Percentiles rank a stretch among this genome's conserved stretches.
Evolutionary conservation across 2,329 filamentous ascomycete species (phyloP).

Genomic region (Pseudomassariella vexata): DNA sequence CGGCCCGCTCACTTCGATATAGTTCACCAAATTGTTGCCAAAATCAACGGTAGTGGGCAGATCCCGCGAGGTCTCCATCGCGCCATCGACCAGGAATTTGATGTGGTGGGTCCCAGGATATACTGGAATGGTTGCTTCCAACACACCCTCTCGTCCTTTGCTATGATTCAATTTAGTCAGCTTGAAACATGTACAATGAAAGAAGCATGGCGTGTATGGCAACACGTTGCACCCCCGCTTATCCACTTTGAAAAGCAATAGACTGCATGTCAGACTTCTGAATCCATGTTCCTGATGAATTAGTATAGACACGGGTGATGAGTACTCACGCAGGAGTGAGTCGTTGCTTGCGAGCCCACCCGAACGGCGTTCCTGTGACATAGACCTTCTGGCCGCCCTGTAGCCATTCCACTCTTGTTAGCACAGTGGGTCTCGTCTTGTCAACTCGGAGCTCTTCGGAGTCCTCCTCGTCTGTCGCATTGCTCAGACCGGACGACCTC

Average conservation of each 20-base stretch:
- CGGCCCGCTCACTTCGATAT: slow-evolving; percentile 79
- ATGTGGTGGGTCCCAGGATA: slow-evolving; percentile 93
- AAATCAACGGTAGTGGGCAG: slow-evolving; percentile 95
- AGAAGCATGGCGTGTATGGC: background rate
- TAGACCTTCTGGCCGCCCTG: slow-evolving; percentile 83
- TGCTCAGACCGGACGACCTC: slow-evolving; percentile 53
- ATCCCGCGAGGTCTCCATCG: slow-evolving; percentile 83
- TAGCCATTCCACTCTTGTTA: slow-evolving; percentile 81
- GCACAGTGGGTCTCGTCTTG: slow-evolving; percentile 71
- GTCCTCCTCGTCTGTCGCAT: slow-evolving; percentile 70
- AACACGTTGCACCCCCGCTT: no score
- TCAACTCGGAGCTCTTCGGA: slow-evolving; percentile 71
- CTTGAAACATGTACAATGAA: slow-evolving; percentile 6
- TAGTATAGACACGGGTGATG: no score
- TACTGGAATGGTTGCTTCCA: slow-evolving; percentile 74
- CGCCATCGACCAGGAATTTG: slow-evolving; percentile 90
- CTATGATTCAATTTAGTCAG: no score
- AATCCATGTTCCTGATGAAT: no score
- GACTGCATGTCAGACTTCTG: no score
- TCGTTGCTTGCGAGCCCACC: slow-evolving; percentile 92
- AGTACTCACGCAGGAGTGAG: slow-evolving; percentile 74
- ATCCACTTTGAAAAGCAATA: no score
- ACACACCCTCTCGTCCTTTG: slow-evolving; percentile 54
- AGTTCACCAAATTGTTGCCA: slow-evolving; percentile 96
- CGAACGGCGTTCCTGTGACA: slow-evolving; percentile 94